Base-by-base conservation (phyloP, 305 asterid genomes). In the Fraxinus nigra region DNA sequence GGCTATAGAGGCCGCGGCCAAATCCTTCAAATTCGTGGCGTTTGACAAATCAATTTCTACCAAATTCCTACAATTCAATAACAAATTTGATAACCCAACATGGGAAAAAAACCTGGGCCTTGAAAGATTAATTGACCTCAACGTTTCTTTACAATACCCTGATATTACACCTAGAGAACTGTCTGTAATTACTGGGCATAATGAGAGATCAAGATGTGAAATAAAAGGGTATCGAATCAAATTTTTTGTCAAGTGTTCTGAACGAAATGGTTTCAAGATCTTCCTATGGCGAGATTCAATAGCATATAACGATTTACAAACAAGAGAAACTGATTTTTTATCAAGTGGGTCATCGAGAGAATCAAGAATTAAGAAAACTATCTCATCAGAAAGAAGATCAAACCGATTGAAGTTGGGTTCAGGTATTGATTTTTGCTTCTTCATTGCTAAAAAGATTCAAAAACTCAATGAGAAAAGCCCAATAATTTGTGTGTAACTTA, bases 1-100 rank as follows among this genome's bases (percentile, higher is more conserved):
- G 1, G 96, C 98, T 63, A 95, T 83, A 4, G 92, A 87, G 37
- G 96, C 91, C 0, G 87, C 95, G 0, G 90, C 96, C 83, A 87
- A 78, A 82, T 94, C 98, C 89, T 83, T 90, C 80, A 92, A 84
- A 34, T 91, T 94, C 1, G 92, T 89, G 1, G 94, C 95, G 81
- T 95, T 95, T 5, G 97, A 92, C 86, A 92, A 85, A 88, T 95
- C 94, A 84, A 95, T 83, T 85, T 93, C 97, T 11, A 92, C 92
- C 95, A 93, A 87, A 86, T 93, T 90, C 90, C 30, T 81, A 75
- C 97, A 93, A 34, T 85, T 89, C 84, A 80, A 13, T 67, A 88
- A 90, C 91, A 95, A 85, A 87, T 87, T 86, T 0, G 92, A 88
- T 85, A 95, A 77, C 79, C 95, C 98, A 85, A 77, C 82, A 72